Evolutionary conservation across 345 rosid genomes (phyloP).

Genomic region (Linum tenue): DNA sequence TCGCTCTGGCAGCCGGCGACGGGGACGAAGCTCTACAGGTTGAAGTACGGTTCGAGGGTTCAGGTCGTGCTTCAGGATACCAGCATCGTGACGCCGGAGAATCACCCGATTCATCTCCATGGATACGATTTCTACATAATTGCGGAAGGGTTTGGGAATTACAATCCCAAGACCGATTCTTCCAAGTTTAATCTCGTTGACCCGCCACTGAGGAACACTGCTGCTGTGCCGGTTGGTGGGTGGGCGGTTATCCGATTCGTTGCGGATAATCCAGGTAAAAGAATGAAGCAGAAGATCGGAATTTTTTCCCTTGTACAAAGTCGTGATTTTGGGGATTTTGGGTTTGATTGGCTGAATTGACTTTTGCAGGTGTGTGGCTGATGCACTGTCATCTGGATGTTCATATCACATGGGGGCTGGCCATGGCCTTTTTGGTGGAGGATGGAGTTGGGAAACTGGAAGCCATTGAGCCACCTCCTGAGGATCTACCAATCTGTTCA

Average conservation of each 20-base stretch:
- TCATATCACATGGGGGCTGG: constrained; percentile 25
- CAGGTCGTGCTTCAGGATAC: constrained; percentile 1
- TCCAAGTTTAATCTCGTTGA: constrained; percentile 3
- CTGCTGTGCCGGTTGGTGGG: neutral
- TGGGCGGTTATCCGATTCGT: constrained; percentile 6
- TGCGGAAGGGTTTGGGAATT: constrained; percentile 4
- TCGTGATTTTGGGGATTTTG: too few species aligned
- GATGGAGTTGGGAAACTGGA: constrained; percentile 20
- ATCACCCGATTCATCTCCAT: constrained; percentile 4
- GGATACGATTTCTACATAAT: constrained; percentile 3
- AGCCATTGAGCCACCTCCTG: constrained; percentile 23
- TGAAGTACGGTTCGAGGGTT: constrained; percentile 1
- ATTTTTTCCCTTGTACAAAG: too few species aligned
- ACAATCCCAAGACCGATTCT: constrained; percentile 1
- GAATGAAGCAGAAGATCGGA: constrained; percentile 14
- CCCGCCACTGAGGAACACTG: constrained; percentile 1
- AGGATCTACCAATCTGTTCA: constrained; percentile 25
- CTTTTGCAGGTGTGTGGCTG: constrained; percentile 23
- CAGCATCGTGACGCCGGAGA: constrained; percentile 4
- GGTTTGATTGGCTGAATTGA: too few species aligned
- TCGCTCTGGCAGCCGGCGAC: neutral
- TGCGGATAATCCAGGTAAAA: constrained; percentile 4
- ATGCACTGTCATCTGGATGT: constrained; percentile 31
- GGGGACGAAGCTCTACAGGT: neutral
- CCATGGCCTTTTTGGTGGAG: constrained; percentile 25